These are phyloP conservation scores for Oemleria cerasiformis DNA, from an alignment of 306 rosid genomes.

Conservation along the genomic window DNA sequence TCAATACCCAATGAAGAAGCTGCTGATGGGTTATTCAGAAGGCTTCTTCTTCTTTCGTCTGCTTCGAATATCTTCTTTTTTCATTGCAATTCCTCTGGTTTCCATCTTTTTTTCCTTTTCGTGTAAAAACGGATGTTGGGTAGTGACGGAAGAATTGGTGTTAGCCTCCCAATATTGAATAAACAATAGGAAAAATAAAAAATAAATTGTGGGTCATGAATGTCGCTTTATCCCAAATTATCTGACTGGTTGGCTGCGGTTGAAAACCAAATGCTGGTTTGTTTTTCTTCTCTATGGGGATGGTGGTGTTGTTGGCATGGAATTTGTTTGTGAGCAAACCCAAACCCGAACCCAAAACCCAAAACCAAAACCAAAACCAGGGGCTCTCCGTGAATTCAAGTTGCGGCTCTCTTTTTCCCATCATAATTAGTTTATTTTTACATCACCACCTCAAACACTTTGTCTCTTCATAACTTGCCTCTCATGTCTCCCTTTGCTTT, in stretches of 20 bases:
- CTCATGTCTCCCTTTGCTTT: neutral
- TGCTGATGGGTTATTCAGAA: slow-evolving; percentile 10
- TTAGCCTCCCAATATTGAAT: slow-evolving; percentile 27
- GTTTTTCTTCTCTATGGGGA: neutral
- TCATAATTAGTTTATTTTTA: neutral
- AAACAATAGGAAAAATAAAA: neutral
- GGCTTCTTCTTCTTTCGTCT: slow-evolving; percentile 29
- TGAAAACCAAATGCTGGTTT: slow-evolving; percentile 28
- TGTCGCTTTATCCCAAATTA: slow-evolving; percentile 48
- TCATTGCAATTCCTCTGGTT: slow-evolving; percentile 19
- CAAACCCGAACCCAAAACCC: neutral
- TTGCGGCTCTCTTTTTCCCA: slow-evolving; percentile 27
- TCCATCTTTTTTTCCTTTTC: slow-evolving; percentile 31
- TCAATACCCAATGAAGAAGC: slow-evolving; percentile 11
- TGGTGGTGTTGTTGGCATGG: neutral
- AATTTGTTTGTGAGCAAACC: slow-evolving; percentile 15
- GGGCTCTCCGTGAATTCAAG: slow-evolving; percentile 17
- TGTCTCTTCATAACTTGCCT: neutral
- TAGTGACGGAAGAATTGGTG: slow-evolving; percentile 29
- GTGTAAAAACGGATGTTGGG: slow-evolving; percentile 15
- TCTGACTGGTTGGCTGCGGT: slow-evolving; percentile 31
- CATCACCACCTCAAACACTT: slow-evolving; percentile 5
- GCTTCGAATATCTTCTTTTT: slow-evolving; percentile 18
- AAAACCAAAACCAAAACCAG: slow-evolving; percentile 1
- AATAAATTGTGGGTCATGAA: slow-evolving; percentile 51